Conservation (phyloP, 805 yeast genomes). For the Blastobotrys americana region DNA sequence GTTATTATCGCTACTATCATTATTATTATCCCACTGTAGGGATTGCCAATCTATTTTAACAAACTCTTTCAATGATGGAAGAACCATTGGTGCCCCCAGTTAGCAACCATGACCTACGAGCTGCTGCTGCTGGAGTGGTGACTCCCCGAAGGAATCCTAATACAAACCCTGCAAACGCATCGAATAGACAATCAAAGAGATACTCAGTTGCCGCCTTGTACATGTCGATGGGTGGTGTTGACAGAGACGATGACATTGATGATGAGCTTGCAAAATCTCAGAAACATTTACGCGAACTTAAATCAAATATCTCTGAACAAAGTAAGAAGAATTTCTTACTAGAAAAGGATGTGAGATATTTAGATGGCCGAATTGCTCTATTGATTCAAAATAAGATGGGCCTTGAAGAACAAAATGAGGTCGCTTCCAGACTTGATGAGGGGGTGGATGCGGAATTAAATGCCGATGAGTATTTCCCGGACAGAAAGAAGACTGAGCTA, state of each 20-base stretch:
- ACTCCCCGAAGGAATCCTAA: slow-evolving; percentile 1
- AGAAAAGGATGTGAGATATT: slow-evolving; percentile 34
- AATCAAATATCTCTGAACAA: slow-evolving; percentile 31
- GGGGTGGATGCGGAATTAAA: slow-evolving; percentile 13
- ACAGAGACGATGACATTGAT: slow-evolving; percentile 29
- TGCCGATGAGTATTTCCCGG: slow-evolving; percentile 25
- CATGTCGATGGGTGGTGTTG: slow-evolving; percentile 31
- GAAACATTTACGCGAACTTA: slow-evolving; percentile 27
- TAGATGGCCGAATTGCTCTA: slow-evolving; percentile 34
- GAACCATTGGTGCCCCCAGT: background rate
- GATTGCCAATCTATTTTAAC: background rate
- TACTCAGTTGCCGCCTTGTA: slow-evolving; percentile 32
- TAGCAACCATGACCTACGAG: background rate
- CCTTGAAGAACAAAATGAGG: slow-evolving; percentile 31
- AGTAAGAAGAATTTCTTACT: slow-evolving; percentile 32
- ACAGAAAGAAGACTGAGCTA: slow-evolving; percentile 25
- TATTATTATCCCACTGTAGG: no score
- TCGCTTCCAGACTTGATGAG: slow-evolving; percentile 27
- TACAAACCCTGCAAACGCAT: slow-evolving; percentile 8
- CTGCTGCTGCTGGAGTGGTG: background rate
- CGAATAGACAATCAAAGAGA: slow-evolving; percentile 28
- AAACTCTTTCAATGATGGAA: background rate
- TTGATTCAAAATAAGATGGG: slow-evolving; percentile 34
- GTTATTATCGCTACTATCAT: no score
- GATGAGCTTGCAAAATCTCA: slow-evolving; percentile 32